Evolutionary conservation across 2,329 filamentous ascomycete genomes (phyloP).

Genomic region (Penicillium sp.): DNA sequence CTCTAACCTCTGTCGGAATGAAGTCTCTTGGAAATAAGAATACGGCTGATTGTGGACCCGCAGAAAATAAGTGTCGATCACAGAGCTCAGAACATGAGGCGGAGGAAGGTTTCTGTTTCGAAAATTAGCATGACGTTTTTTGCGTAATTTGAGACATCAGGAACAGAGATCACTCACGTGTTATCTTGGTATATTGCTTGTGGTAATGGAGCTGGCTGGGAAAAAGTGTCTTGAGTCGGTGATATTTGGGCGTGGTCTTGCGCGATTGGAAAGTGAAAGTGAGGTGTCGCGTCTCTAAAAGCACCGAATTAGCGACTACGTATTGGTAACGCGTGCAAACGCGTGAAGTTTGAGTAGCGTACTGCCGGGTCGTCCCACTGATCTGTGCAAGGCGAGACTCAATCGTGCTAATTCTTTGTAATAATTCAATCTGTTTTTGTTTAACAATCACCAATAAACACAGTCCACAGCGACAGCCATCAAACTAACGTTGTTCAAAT

Average conservation of each 20-base stretch:
- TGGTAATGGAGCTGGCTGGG: neutral
- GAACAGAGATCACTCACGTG: neutral
- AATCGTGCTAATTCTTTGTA: constrained; percentile 22
- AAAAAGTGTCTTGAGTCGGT: neutral
- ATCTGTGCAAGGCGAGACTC: constrained; percentile 27
- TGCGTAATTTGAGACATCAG: neutral
- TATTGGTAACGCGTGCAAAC: neutral
- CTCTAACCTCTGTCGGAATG: constrained; percentile 32
- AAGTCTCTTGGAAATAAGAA: constrained; percentile 38
- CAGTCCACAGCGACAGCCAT: neutral
- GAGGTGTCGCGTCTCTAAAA: neutral
- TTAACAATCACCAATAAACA: neutral
- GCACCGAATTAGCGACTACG: neutral
- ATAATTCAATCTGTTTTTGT: constrained; percentile 12
- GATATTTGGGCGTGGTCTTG: neutral
- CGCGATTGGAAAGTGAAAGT: neutral
- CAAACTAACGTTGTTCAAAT: constrained; percentile 4
- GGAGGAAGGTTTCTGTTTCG: constrained; percentile 12
- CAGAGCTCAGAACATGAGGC: constrained; percentile 14
- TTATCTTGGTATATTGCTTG: neutral
- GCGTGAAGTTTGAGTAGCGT: neutral
- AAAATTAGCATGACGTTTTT: neutral
- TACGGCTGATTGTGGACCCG: constrained; percentile 43
- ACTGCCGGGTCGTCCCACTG: constrained; percentile 7
- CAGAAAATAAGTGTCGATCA: constrained; percentile 34